These are phyloP conservation scores for Fraxinus pennsylvanica DNA, from an alignment of 257 asterid genomes.

Conservation along the genomic window DNA sequence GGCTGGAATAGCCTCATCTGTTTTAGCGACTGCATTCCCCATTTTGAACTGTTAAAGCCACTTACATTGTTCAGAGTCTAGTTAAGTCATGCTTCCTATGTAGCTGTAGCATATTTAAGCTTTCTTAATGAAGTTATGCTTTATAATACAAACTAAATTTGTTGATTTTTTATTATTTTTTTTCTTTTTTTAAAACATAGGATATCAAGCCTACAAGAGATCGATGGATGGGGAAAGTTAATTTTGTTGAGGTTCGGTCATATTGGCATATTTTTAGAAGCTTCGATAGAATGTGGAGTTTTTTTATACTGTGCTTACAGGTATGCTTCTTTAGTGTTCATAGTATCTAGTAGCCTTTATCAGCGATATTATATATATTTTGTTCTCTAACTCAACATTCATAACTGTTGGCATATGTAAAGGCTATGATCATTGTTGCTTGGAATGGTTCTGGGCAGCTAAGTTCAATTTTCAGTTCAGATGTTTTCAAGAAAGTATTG, in stretches of 20 bases:
- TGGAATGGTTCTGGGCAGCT: constrained; percentile 86
- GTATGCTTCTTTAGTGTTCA: constrained; percentile 39
- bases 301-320: constrained; percentile 97
- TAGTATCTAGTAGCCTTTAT: constrained; percentile 16
- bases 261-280: constrained; percentile 96
- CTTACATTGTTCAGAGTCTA: constrained; percentile 12
- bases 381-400: constrained; percentile 31
- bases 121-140: constrained; percentile 3
- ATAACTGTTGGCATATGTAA: constrained; percentile 29
- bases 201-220: constrained; percentile 61
- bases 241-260: constrained; percentile 96
- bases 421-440: constrained; percentile 98
- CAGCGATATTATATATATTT: constrained; percentile 8
- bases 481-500: constrained; percentile 82
- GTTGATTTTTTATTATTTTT: neutral
- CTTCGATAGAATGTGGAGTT: constrained; percentile 98
- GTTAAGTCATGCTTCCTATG: neutral
- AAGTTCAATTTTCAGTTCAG: constrained; percentile 54
- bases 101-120: constrained; percentile 14
- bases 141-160: constrained; percentile 22
- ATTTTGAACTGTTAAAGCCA: constrained; percentile 6
- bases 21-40: neutral
- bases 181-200: constrained; percentile 35
- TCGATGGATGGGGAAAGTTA: constrained; percentile 97
- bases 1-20: neutral